Percentiles rank a stretch among this genome's conserved stretches.
phyloP scores from a whole-genome alignment of 768 basidiomycete species.

The Psilocybe cubensis region DNA sequence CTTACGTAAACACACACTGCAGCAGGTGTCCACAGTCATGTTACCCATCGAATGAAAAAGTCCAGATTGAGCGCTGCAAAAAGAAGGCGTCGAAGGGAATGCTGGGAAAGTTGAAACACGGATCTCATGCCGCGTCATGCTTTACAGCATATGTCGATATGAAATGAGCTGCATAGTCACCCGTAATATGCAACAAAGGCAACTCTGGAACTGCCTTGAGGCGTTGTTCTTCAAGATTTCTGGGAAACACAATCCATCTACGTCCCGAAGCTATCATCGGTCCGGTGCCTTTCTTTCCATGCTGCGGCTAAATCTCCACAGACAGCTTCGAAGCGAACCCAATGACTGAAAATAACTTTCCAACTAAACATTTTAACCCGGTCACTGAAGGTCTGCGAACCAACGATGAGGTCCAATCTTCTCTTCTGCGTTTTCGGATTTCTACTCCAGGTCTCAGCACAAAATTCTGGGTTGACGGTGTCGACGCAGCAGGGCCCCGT shows the following conservation, averaged over 20 bases:
- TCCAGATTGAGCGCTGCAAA: too few species aligned
- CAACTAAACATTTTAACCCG: too few species aligned
- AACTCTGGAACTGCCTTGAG: not conserved
- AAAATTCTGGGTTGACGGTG: slow-evolving; percentile 22
- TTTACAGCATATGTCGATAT: not conserved
- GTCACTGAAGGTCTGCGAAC: too few species aligned
- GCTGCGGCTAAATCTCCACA: not conserved
- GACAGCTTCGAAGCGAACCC: too few species aligned
- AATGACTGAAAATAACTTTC: not conserved
- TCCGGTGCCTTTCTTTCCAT: not conserved
- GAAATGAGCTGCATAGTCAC: not conserved
- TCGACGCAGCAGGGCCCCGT: slow-evolving; percentile 33
- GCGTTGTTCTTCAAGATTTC: not conserved
- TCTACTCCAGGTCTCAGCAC: not conserved
- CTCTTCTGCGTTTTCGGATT: not conserved
- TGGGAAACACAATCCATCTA: not conserved
- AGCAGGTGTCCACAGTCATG: too few species aligned
- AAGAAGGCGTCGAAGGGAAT: not conserved
- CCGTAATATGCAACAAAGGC: not conserved
- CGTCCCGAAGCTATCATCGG: not conserved
- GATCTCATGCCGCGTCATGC: not conserved
- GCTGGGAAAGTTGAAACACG: not conserved
- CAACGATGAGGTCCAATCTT: not conserved
- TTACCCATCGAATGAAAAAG: too few species aligned
- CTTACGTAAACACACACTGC: too few species aligned